phyloP scores from a whole-genome alignment of 106 monocot genomes.

The Acanthochlamys bracteata region DNA sequence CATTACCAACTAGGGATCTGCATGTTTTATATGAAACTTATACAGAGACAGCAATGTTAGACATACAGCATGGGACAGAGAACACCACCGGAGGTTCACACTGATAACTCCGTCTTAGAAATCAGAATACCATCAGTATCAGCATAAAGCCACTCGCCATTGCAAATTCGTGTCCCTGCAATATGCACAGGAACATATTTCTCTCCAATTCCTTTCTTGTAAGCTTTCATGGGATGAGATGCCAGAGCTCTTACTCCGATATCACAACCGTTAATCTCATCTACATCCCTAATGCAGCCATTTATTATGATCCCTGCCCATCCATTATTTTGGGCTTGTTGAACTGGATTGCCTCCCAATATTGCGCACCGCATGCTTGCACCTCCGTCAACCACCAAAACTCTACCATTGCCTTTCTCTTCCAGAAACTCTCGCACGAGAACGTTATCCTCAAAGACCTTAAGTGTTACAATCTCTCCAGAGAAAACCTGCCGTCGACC shows the following conservation, averaged over 20 bases:
- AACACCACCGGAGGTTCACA: not conserved
- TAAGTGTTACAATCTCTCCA: not conserved
- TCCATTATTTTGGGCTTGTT: conserved; percentile 1
- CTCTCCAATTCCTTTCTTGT: conserved; percentile 3
- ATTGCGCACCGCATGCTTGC: not conserved
- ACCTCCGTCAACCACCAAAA: conserved; percentile 4
- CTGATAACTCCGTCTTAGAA: not conserved
- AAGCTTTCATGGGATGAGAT: conserved; percentile 1
- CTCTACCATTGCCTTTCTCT: conserved; percentile 1
- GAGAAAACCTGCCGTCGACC: not conserved
- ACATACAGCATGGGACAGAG: no score
- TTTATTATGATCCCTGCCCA: not conserved
- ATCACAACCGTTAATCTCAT: conserved; percentile 4
- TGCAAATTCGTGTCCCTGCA: not conserved
- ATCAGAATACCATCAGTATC: conserved; percentile 4
- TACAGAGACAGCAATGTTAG: no score
- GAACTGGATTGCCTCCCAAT: conserved; percentile 1
- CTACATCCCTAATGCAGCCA: conserved; percentile 1
- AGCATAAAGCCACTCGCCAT: conserved; percentile 4
- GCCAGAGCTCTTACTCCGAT: conserved; percentile 2
- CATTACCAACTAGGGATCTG: no score
- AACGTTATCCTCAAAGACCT: conserved; percentile 2
- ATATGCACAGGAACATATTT: not conserved
- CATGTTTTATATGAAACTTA: no score
- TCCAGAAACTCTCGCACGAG: not conserved